Conservation (phyloP, 306 rosid genomes). For the Cicer arietinum region DNA sequence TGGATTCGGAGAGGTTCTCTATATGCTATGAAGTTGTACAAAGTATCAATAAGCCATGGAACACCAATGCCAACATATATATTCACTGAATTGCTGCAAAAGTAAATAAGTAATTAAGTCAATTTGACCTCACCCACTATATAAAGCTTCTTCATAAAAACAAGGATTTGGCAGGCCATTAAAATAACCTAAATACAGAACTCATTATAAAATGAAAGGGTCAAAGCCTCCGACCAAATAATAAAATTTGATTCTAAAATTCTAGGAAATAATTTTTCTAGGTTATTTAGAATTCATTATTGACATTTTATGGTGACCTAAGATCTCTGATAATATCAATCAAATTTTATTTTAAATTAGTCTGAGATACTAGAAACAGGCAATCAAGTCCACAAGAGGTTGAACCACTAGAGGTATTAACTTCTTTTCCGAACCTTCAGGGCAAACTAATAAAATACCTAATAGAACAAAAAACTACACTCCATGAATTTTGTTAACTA, state of each 20-base stretch:
- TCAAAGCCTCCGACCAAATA: neutral
- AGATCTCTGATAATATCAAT: neutral
- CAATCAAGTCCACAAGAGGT: constrained; percentile 27
- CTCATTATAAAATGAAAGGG: constrained; percentile 19
- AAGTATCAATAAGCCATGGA: constrained; percentile 89
- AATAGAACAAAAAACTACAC: constrained; percentile 12
- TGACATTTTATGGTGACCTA: constrained; percentile 7
- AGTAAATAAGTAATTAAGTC: constrained; percentile 20
- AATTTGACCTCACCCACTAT: constrained; percentile 35
- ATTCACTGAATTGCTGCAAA: constrained; percentile 88
- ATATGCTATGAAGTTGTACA: constrained; percentile 75
- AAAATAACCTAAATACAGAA: constrained; percentile 18
- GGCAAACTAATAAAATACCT: constrained; percentile 2
- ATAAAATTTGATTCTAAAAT: constrained; percentile 14
- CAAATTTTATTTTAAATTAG: constrained; percentile 23
- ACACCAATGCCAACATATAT: constrained; percentile 93
- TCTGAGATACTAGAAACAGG: constrained; percentile 25
- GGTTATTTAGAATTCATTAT: constrained; percentile 20
- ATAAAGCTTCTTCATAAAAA: constrained; percentile 6
- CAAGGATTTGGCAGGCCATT: constrained; percentile 30
- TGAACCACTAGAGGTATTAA: constrained; percentile 4
- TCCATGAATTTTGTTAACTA: constrained; percentile 29
- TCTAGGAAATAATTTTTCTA: neutral
- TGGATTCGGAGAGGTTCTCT: constrained; percentile 73
- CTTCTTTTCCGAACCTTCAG: constrained; percentile 10